Evolutionary conservation across 805 yeast genomes (phyloP), one percentile per base, ranked within the genome.

Genomic region (Spathaspora passalidarum): DNA sequence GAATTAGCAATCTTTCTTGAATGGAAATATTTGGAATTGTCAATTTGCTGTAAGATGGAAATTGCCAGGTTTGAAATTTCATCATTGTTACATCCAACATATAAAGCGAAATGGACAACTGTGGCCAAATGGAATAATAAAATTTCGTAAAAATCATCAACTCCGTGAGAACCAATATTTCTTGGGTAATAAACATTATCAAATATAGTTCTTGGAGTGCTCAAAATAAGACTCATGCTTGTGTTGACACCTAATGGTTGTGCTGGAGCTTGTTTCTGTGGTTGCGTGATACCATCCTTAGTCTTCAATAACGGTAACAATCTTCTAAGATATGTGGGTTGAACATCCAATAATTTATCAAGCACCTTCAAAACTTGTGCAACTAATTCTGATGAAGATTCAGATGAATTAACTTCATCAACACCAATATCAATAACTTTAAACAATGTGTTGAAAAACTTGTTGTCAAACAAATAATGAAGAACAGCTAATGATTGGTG

Each of bases 41-140:
- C 68, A 5, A 89, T 65, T 43, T 67, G 67, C 5, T 63, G 57
- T 41, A 92, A 68, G 11, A 89, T 69, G 10, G 67, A 58, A 14
- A 90, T 60, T 0, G 92, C 69, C 2, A 65, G 58, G 1, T 67
- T 62, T 0, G 94, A 83, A 25, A 90, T 65, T 1, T 64, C 55
- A 8, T 65, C 49, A 47, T 81, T 72, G 4, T 73, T 60, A 1
- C 82, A 68, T 1, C 95, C 89, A 42, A 86, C 81, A 56, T 88
- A 88, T 14, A 90, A 64, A 0, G 94, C 86, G 38, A 90, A 61
- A 51, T 86, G 86, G 0, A 88, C 87, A 18, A 91, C 75, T 8
- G 86, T 66, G 0, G 89, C 79, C n/a, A 90, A 65, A 49, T 86
- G 79, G 61, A 82, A 81, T 19, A 87, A 65, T 7, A 91, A 66